Conservation (phyloP, 805 yeast genomes). For the Metschnikowia picachoensis region DNA sequence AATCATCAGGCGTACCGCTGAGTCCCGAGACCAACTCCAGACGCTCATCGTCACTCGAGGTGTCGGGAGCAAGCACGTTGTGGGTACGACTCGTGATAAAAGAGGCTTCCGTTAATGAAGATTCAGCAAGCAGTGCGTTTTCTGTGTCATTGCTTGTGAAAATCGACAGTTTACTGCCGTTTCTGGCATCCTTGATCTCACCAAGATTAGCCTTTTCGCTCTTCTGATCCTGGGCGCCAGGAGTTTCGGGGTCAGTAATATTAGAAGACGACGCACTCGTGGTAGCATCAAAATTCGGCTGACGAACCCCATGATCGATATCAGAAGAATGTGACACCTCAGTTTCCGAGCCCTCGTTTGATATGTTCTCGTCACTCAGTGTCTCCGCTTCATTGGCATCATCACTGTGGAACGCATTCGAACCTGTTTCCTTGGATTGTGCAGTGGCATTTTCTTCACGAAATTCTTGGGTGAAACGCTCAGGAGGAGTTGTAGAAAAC, state of each 20-base stretch:
- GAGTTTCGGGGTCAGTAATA: not conserved
- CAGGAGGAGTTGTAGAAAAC: no score
- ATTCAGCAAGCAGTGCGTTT: slow-evolving; percentile 9
- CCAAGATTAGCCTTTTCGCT: not conserved
- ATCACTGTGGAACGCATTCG: no score
- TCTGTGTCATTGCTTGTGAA: slow-evolving; percentile 2
- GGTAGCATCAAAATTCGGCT: no score
- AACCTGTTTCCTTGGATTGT: no score
- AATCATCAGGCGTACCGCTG: not conserved
- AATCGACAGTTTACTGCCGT: not conserved
- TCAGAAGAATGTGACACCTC: no score
- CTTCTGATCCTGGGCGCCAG: not conserved
- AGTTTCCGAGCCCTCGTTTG: no score
- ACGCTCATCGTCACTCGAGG: not conserved
- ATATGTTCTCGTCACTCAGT: no score
- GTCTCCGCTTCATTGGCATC: no score
- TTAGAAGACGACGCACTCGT: not conserved
- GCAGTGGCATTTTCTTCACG: no score
- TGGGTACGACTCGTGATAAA: slow-evolving; percentile 11
- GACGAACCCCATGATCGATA: no score
- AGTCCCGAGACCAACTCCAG: not conserved
- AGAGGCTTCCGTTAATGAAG: slow-evolving; percentile 12
- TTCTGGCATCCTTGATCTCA: not conserved
- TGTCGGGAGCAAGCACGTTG: not conserved
- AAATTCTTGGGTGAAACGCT: no score